A percentile compares a stretch with the other conserved stretches of the same genome.
These are phyloP conservation scores for Vanderwaltozyma tropicalis DNA, from an alignment of 805 yeast species.

Conservation along the genomic window DNA sequence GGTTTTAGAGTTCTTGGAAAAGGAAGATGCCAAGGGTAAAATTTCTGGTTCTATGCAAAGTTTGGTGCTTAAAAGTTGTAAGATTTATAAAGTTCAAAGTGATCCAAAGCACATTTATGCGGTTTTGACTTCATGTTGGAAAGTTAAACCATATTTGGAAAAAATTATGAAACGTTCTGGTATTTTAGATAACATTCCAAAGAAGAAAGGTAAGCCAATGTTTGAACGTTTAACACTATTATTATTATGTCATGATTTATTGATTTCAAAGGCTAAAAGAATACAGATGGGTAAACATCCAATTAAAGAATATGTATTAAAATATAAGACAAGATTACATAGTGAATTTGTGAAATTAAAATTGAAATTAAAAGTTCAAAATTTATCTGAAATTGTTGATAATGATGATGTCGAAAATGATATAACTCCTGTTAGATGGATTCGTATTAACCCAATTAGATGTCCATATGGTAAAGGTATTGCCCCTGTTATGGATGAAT, in stretches of 20 bases:
- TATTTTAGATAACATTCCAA: conserved; percentile 39
- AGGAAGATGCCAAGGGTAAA: conserved; percentile 22
- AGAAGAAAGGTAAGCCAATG: conserved; percentile 40
- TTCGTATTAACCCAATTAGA: conserved; percentile 59
- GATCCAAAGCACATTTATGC: conserved; percentile 86
- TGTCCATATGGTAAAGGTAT: conserved; percentile 24
- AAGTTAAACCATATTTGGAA: conserved; percentile 53
- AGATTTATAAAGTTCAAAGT: conserved; percentile 37
- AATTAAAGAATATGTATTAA: conserved; percentile 67
- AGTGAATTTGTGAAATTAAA: conserved; percentile 77
- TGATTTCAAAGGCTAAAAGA: conserved; percentile 65
- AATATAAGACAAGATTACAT: conserved; percentile 68
- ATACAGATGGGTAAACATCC: conserved; percentile 86
- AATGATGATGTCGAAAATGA: conserved; percentile 33
- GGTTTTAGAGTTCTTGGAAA: conserved; percentile 27
- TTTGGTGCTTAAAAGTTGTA: conserved; percentile 42
- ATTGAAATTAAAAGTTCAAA: conserved; percentile 54
- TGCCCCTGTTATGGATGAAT: conserved; percentile 17
- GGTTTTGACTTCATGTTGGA: conserved; percentile 65
- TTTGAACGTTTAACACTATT: conserved; percentile 30
- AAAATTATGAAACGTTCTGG: conserved; percentile 57
- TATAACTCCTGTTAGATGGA: conserved; percentile 73
- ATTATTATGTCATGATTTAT: conserved; percentile 69
- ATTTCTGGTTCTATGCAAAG: conserved; percentile 45
- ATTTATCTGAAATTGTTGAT: conserved; percentile 40